These are phyloP conservation scores for Aciculosporium take DNA, from an alignment of 2,329 filamentous ascomycete genomes.

Conservation along the genomic window DNA sequence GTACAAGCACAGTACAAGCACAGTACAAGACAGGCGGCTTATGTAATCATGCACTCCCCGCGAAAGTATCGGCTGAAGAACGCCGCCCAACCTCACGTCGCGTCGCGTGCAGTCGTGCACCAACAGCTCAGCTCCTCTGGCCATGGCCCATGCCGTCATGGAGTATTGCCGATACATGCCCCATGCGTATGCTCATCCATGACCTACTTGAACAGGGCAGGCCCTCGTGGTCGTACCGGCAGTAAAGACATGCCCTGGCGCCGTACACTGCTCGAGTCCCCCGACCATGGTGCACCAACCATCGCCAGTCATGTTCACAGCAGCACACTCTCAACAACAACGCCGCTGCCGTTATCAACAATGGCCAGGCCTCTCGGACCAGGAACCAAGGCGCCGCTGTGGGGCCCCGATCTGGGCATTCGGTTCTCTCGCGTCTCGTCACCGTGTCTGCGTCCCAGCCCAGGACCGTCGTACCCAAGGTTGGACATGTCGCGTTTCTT, in stretches of 20 bases:
- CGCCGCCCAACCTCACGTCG: not conserved
- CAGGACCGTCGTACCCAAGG: slow-evolving; percentile 12
- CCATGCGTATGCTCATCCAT: slow-evolving; percentile 8
- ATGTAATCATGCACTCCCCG: not conserved
- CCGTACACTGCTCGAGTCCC: no score
- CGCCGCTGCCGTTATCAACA: not conserved
- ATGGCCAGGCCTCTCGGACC: slow-evolving; percentile 8
- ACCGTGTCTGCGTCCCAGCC: slow-evolving; percentile 8
- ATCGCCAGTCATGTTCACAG: not conserved
- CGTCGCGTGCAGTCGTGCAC: no score
- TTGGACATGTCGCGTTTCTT: slow-evolving; percentile 15
- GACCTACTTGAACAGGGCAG: slow-evolving; percentile 7
- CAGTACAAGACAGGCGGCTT: no score
- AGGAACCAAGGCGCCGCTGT: slow-evolving; percentile 11
- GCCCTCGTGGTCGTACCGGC: slow-evolving; percentile 15
- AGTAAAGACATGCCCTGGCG: slow-evolving; percentile 4
- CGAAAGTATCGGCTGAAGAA: not conserved
- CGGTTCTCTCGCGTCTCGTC: slow-evolving; percentile 13
- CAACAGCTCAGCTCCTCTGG: not conserved
- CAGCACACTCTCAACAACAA: not conserved
- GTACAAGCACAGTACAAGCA: no score
- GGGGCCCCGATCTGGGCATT: slow-evolving; percentile 18
- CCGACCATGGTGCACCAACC: not conserved
- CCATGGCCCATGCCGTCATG: slow-evolving; percentile 7
- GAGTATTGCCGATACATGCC: not conserved